Conservation (phyloP, 2,329 filamentous ascomycete species). For the Ophiostoma himal-ulmi region DNA sequence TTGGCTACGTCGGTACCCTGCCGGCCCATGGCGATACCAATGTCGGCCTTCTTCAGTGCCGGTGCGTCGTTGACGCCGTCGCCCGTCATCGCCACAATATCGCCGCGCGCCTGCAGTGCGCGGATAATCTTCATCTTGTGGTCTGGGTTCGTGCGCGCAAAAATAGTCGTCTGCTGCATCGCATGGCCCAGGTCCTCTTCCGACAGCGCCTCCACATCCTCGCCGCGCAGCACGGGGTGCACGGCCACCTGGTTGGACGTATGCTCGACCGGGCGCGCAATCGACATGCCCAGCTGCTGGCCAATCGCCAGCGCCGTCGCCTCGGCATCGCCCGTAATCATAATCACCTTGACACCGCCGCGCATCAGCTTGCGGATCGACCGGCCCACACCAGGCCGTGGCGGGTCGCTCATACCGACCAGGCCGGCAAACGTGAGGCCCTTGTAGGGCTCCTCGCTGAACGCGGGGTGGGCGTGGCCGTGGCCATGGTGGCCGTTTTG, state of each 20-base stretch:
- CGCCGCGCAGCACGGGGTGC: slow-evolving; percentile 72
- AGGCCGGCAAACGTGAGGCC: slow-evolving; percentile 85
- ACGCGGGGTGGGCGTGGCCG: slow-evolving; percentile 40
- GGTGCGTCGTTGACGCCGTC: slow-evolving; percentile 98
- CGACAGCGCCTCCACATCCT: slow-evolving; percentile 89
- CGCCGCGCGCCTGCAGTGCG: slow-evolving; percentile 83
- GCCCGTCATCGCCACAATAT: slow-evolving; percentile 98
- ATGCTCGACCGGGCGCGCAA: slow-evolving; percentile 52
- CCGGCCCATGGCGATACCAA: slow-evolving; percentile 94
- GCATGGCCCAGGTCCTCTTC: slow-evolving; percentile 77
- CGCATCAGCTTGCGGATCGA: slow-evolving; percentile 87
- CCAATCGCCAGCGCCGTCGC: slow-evolving; percentile 92
- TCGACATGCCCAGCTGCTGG: slow-evolving; percentile 87
- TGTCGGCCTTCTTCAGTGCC: slow-evolving; percentile 92
- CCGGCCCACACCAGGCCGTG: slow-evolving; percentile 79
- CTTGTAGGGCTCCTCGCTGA: slow-evolving; percentile 66
- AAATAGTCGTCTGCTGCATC: slow-evolving; percentile 85
- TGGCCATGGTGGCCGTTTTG: slow-evolving; percentile 33
- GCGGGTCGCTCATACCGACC: slow-evolving; percentile 96
- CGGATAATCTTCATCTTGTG: slow-evolving; percentile 97
- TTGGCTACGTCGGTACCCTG: slow-evolving; percentile 96
- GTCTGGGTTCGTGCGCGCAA: slow-evolving; percentile 91
- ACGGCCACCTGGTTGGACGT: slow-evolving; percentile 53
- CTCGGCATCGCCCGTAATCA: slow-evolving; percentile 97
- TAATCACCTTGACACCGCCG: slow-evolving; percentile 93